Evolutionary conservation across 441 rosid genomes (phyloP), one percentile per base, ranked within the genome.

Genomic region (Kokia cookei): DNA sequence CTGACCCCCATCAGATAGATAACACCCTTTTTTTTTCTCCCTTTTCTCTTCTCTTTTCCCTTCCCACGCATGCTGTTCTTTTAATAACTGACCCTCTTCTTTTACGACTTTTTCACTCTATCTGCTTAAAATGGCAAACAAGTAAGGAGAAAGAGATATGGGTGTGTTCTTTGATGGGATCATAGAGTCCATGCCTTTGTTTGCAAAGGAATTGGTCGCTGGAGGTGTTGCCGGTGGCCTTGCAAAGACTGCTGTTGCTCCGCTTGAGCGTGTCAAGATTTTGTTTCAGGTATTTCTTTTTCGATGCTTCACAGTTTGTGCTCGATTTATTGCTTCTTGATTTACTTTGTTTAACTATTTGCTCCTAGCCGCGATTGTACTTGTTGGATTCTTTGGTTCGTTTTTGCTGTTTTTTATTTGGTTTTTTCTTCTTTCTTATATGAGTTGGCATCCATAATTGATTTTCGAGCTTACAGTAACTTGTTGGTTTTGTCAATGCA

Each of bases 221-320:
- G 97, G 98, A 6, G 97, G 98, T 8, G 90, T 91, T 71, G 93
- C 98, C 45, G 97, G 98, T 13, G 97, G 97, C 50, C 62, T 92
- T 60, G 98, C 95, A 42, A 94, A 94, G 82, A 65, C 93, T 19
- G 91, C 74, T 66, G 98, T 94, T n/a, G 98, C 98, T 69, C 97
- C 98, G 3, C 97, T 94, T 53, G 98, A 94, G 79, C 93, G 97
- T 61, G 89, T 94, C 78, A 94, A 94, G 92, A 94, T 94, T 78
- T 79, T 94, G 73, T 92, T 94, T 75, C 98, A 92, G 97, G 98
- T 94, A 72, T 45, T 53, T 71, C 58, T 53, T 7, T 61, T 48
- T 2, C 6, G 45, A 3, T 40, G 0, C 40, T 17, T 37, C 27
- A 3, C 15, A 27, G 22, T 19, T 35, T 54, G 51, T 32, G 29